Evolutionary conservation across 257 asterid genomes (phyloP), one percentile per base, ranked within the genome.

Genomic region (Avicennia marina): DNA sequence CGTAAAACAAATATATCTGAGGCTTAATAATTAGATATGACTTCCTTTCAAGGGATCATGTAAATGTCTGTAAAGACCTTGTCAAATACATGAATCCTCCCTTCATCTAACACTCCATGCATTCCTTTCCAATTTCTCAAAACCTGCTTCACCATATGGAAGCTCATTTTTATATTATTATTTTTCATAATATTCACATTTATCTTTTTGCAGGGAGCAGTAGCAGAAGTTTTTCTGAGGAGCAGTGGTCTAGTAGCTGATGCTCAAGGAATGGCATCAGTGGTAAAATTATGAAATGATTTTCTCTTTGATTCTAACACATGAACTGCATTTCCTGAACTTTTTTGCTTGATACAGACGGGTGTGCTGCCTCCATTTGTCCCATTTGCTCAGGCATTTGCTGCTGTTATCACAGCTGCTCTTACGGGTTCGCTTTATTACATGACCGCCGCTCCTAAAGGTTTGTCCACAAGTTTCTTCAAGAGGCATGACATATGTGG

Each of bases 331-430:
- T 18, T 58, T 43, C 31, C 64, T 49, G 16, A 66, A n/a, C n/a
- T 4, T 19, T 43, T 33, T 26, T 33, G 53, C 44, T 18, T 22
- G 27, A 49, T 69, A 7, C 76, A 91, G 98, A 75, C 94, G 12
- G 98, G 98, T 24, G 77, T 91, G 60, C 76, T 87, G 53, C 98
- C 98, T 71, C 98, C 90, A 16, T 85, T 83, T 52, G 98, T 91
- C 16, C 96, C 98, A 9, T 91, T 91, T 71, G 96, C 98, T 46
- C 95, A 91, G 71, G 94, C 90, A 26, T 91, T 87, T 75, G 96
- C 98, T 36, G 98, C 98, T 53, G 96, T 85, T 39, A 64, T 81
- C 38, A 91, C 98, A 4, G 98, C 95, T 68, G 93, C 94, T 58
- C 88, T 91, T 17, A 87, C 95, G 0, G 98, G 95, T 61, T 85